A percentile compares a stretch with the other conserved stretches of the same genome.
These are phyloP conservation scores for Zymoseptoria ardabiliae DNA, from an alignment of 2,329 filamentous ascomycete species.

Conservation along the genomic window DNA sequence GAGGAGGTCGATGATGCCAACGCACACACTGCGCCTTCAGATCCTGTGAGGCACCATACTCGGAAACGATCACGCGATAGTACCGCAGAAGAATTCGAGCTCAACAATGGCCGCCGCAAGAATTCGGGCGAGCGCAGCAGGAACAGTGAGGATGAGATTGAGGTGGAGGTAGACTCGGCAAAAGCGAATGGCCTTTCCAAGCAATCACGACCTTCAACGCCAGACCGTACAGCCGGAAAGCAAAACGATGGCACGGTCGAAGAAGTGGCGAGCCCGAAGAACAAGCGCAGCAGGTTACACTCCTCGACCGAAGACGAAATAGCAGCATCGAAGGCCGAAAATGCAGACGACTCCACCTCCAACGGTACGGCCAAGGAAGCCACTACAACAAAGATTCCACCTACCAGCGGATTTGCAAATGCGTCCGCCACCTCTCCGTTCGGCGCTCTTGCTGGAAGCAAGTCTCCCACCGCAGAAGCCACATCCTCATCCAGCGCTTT, in stretches of 20 bases:
- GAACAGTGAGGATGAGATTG: conserved; percentile 22
- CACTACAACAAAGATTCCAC: conserved; percentile 14
- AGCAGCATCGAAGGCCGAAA: conserved; percentile 9
- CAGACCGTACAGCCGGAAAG: conserved; percentile 13
- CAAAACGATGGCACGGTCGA: conserved; percentile 14
- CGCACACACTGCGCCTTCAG: conserved; percentile 26
- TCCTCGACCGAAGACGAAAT: conserved; percentile 24
- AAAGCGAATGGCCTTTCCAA: conserved; percentile 24
- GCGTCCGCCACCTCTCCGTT: conserved; percentile 43
- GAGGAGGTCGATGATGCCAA: conserved; percentile 38
- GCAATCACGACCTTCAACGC: conserved; percentile 14
- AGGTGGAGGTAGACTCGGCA: conserved; percentile 2
- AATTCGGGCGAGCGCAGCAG: conserved; percentile 28
- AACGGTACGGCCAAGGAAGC: conserved; percentile 14
- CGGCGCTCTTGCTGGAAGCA: conserved; percentile 34
- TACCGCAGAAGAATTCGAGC: conserved; percentile 29
- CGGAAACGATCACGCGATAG: conserved; percentile 44
- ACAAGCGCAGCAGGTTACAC: conserved; percentile 38
- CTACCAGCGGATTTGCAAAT: conserved; percentile 39
- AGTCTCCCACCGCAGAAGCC: conserved; percentile 25
- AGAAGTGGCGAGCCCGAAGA: conserved; percentile 39
- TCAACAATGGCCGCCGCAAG: conserved; percentile 27
- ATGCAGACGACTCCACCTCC: conserved; percentile 21
- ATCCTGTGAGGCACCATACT: conserved; percentile 34
- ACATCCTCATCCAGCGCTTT: conserved; percentile 45